These are phyloP conservation scores for Globisporangium viniferum DNA, from an alignment of 352 stramenopile genomes.

Conservation along the genomic window DNA sequence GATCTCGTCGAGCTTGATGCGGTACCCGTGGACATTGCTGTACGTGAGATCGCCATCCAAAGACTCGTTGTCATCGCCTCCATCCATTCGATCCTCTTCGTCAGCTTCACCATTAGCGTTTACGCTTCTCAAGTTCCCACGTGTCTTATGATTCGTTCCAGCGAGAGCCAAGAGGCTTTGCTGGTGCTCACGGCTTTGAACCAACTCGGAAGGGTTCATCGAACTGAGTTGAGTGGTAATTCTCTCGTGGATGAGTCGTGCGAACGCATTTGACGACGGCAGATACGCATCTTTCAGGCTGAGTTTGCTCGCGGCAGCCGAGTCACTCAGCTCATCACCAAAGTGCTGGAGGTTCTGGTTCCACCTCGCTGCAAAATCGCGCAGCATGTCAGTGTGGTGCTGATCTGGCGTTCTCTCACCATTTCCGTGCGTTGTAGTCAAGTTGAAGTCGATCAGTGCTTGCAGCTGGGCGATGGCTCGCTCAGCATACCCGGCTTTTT, in stretches of 20 bases:
- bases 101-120: neutral
- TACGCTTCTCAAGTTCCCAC: neutral
- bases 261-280: constrained; percentile 15
- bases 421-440: constrained; percentile 3
- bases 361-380: constrained; percentile 36
- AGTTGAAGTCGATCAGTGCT: constrained; percentile 56
- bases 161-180: constrained; percentile 37
- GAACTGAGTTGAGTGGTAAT: constrained; percentile 16
- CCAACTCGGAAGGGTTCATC: constrained; percentile 31
- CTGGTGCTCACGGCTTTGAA: constrained; percentile 34
- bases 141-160: constrained; percentile 17
- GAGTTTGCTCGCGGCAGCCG: neutral
- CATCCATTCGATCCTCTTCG: constrained; percentile 5
- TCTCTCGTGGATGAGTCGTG: constrained; percentile 18
- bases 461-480: constrained; percentile 63
- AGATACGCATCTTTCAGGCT: constrained; percentile 6
- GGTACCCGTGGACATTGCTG: constrained; percentile 80
- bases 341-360: constrained; percentile 21
- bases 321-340: constrained; percentile 20
- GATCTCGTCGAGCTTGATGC: constrained; percentile 60
- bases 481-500: constrained; percentile 54
- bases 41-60: constrained; percentile 39
- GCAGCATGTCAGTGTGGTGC: constrained; percentile 17
- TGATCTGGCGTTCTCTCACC: neutral
- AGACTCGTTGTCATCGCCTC: constrained; percentile 6